Evolutionary conservation across 2,329 filamentous ascomycete species (phyloP).

Genomic region (Colletotrichum lini): DNA sequence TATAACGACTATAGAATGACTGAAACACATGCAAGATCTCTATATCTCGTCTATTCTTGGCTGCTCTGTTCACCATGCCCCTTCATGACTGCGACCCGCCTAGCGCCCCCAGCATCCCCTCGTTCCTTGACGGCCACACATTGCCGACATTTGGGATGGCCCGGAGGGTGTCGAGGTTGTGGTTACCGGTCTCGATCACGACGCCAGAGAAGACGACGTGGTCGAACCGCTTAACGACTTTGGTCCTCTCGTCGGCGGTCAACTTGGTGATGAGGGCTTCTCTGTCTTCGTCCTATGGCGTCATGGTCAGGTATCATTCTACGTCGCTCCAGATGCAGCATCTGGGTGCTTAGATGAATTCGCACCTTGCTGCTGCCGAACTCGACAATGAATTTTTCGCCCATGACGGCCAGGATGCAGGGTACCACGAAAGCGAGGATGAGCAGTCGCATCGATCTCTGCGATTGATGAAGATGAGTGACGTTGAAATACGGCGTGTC

Average conservation of each 20-base stretch:
- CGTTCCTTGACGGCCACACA: slow-evolving; percentile 50
- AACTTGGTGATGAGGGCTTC: slow-evolving; percentile 21
- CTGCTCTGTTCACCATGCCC: neutral
- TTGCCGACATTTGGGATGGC: slow-evolving; percentile 53
- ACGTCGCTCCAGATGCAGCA: neutral
- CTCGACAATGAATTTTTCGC: slow-evolving; percentile 40
- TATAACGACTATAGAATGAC: neutral
- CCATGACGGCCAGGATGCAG: slow-evolving; percentile 11
- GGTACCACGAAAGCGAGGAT: neutral
- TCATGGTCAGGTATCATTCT: neutral
- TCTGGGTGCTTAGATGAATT: neutral
- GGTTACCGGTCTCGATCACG: slow-evolving; percentile 50
- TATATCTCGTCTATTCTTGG: neutral
- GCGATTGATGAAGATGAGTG: neutral
- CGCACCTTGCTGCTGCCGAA: slow-evolving; percentile 33
- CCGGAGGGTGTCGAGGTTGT: slow-evolving; percentile 53
- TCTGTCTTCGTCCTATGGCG: slow-evolving; percentile 29
- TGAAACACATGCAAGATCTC: too few species aligned
- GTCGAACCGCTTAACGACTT: slow-evolving; percentile 30
- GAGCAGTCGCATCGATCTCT: neutral
- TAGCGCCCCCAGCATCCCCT: slow-evolving; percentile 28
- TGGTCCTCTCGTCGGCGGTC: slow-evolving; percentile 29
- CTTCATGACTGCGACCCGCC: neutral
- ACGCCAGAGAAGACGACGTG: slow-evolving; percentile 53
- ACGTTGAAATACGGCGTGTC: neutral